A percentile compares a stretch with the other conserved stretches of the same genome.
These are phyloP conservation scores for Kazachstania taianensis DNA, from an alignment of 805 yeast species.

Conservation along the genomic window DNA sequence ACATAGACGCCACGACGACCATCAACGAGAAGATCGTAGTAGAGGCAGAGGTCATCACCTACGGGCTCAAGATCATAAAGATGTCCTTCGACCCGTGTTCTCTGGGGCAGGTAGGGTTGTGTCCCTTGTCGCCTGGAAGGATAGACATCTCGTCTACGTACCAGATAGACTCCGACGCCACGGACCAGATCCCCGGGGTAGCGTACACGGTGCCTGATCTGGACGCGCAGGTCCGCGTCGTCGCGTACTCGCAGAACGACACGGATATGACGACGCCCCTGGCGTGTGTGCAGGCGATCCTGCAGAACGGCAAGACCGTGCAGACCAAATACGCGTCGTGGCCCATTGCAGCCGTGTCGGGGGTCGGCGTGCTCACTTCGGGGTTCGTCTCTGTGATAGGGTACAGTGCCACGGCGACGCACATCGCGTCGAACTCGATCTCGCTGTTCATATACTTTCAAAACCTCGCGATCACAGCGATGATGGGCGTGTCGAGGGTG, in stretches of 20 bases:
- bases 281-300: slow-evolving; percentile 87
- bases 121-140: slow-evolving; percentile 86
- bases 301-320: slow-evolving; percentile 86
- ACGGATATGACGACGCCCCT: slow-evolving; percentile 37
- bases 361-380: slow-evolving; percentile 77
- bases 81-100: slow-evolving; percentile 55
- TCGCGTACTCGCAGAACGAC: slow-evolving; percentile 44
- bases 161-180: slow-evolving; percentile 32
- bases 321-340: slow-evolving; percentile 87
- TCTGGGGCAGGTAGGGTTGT: slow-evolving; percentile 44
- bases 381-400: slow-evolving; percentile 83
- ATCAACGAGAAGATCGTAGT: slow-evolving; percentile 65
- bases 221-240: slow-evolving; percentile 81
- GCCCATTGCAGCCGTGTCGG: slow-evolving; percentile 91
- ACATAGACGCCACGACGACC: slow-evolving; percentile 69
- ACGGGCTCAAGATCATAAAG: slow-evolving; percentile 61
- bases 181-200: slow-evolving; percentile 58
- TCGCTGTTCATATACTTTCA: slow-evolving; percentile 92
- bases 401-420: slow-evolving; percentile 87
- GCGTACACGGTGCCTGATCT: slow-evolving; percentile 90
- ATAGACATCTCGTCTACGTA: slow-evolving; percentile 55
- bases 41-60: slow-evolving; percentile 55
- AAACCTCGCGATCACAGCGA: slow-evolving; percentile 78
- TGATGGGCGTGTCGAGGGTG: slow-evolving; percentile 87
- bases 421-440: slow-evolving; percentile 92